These are phyloP conservation scores for Pseudogymnoascus sp. DNA, from an alignment of 2,329 filamentous ascomycete genomes.

Conservation along the genomic window DNA sequence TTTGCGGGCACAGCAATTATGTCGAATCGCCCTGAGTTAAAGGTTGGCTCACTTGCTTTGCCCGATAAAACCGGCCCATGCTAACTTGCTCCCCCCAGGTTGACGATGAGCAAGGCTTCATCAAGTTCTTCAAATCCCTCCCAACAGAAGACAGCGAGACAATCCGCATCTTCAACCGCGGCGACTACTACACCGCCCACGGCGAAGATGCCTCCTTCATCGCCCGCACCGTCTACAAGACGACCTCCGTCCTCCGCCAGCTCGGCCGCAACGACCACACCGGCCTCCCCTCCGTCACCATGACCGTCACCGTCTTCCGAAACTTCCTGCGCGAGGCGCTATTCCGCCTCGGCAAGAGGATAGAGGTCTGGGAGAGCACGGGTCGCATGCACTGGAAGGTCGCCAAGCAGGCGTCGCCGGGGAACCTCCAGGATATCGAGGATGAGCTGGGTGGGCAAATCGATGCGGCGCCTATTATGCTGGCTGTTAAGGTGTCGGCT, in stretches of 20 bases:
- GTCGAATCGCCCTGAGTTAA: conserved; percentile 48
- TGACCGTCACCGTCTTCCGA: conserved; percentile 89
- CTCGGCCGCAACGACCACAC: conserved; percentile 75
- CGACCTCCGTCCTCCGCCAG: conserved; percentile 86
- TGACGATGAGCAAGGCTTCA: conserved; percentile 95
- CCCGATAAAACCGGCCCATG: background rate
- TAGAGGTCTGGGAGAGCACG: conserved; percentile 79
- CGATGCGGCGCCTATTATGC: conserved; percentile 85
- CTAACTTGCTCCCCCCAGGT: conserved; percentile 41
- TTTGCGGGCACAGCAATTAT: conserved; percentile 27
- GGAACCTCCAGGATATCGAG: conserved; percentile 93
- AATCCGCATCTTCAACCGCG: conserved; percentile 84
- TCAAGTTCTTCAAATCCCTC: conserved; percentile 89
- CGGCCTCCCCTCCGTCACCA: conserved; percentile 86
- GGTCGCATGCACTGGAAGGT: conserved; percentile 87
- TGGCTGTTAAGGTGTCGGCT: conserved; percentile 88
- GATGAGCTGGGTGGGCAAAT: conserved; percentile 84
- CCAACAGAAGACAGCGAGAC: conserved; percentile 62
- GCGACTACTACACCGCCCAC: conserved; percentile 94
- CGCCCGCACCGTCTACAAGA: conserved; percentile 85
- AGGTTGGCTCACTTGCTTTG: conserved; percentile 25
- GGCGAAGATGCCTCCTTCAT: conserved; percentile 78
- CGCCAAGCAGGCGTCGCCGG: conserved; percentile 83
- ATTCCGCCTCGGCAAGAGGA: conserved; percentile 78
- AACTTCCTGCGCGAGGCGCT: conserved; percentile 92